A percentile compares a stretch with the other conserved stretches of the same genome.
phyloP scores from a whole-genome alignment of 2,329 filamentous ascomycete species.

The Hypoxylon sp. region DNA sequence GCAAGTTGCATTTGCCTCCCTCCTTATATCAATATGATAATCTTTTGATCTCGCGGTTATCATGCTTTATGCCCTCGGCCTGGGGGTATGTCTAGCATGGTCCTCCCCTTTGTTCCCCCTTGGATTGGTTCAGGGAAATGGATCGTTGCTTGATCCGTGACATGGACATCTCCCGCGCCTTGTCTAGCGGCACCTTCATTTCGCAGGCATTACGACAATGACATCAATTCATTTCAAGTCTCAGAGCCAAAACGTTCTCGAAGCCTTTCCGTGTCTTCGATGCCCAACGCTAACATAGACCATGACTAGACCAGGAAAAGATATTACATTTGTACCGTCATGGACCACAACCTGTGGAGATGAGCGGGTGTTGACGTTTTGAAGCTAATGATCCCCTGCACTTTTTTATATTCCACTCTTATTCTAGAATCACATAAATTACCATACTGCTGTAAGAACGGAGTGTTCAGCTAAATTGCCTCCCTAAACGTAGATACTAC shows the following conservation, averaged over 20 bases:
- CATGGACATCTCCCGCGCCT: slow-evolving; percentile 45
- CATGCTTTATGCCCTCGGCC: slow-evolving; percentile 30
- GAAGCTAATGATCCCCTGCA: slow-evolving; percentile 18
- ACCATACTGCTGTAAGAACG: neutral
- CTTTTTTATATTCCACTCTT: slow-evolving; percentile 16
- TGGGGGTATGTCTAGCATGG: slow-evolving; percentile 13
- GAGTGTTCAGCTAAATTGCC: neutral
- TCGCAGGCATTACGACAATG: slow-evolving; percentile 42
- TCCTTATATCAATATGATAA: slow-evolving; percentile 26
- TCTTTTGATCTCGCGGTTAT: slow-evolving; percentile 32
- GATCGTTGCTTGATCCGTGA: slow-evolving; percentile 45
- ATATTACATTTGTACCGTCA: slow-evolving; percentile 8
- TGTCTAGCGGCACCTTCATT: slow-evolving; percentile 47
- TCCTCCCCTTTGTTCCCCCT: slow-evolving; percentile 20
- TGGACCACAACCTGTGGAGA: slow-evolving; percentile 8
- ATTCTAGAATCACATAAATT: slow-evolving; percentile 26
- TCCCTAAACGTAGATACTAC: neutral
- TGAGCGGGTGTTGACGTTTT: slow-evolving; percentile 9
- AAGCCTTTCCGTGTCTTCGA: slow-evolving; percentile 30
- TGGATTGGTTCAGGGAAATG: slow-evolving; percentile 29
- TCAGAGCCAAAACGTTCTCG: slow-evolving; percentile 39
- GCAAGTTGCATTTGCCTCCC: slow-evolving; percentile 23
- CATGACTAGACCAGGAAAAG: neutral
- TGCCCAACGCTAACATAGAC: slow-evolving; percentile 10
- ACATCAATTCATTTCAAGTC: slow-evolving; percentile 45